These are phyloP conservation scores for Phytophthora aleatoria DNA, from an alignment of 352 stramenopile genomes.

Conservation along the genomic window DNA sequence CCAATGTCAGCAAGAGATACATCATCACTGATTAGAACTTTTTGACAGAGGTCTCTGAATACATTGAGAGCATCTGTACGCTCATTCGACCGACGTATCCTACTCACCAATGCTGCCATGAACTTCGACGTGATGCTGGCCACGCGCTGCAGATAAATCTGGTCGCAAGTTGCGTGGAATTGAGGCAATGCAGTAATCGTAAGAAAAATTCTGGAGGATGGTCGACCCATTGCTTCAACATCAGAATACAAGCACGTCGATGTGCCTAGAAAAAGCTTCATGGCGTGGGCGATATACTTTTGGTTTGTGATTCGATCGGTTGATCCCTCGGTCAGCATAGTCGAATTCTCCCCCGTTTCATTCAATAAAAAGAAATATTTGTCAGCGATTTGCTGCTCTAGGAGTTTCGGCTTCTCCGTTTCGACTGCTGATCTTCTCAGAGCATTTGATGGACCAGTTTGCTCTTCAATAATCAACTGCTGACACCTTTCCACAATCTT, in stretches of 20 bases:
- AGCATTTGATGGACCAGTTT: neutral
- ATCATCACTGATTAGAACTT: constrained; percentile 14
- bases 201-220: constrained; percentile 42
- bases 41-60: constrained; percentile 38
- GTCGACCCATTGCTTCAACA: constrained; percentile 32
- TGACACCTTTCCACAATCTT: constrained; percentile 8
- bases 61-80: constrained; percentile 35
- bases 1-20: neutral
- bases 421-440: constrained; percentile 7
- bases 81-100: constrained; percentile 48
- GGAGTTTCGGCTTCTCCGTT: constrained; percentile 34
- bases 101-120: constrained; percentile 35
- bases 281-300: constrained; percentile 50
- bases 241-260: constrained; percentile 37
- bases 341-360: neutral
- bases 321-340: neutral
- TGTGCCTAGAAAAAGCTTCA: constrained; percentile 44
- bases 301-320: constrained; percentile 37
- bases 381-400: constrained; percentile 24
- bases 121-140: constrained; percentile 37
- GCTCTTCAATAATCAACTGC: constrained; percentile 15
- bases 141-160: constrained; percentile 54
- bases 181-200: constrained; percentile 42
- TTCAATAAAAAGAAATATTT: constrained; percentile 43
- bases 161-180: constrained; percentile 55